Conservation (phyloP, 1,284 basidiomycete species). For the Rhizopogon hawkerae region DNA sequence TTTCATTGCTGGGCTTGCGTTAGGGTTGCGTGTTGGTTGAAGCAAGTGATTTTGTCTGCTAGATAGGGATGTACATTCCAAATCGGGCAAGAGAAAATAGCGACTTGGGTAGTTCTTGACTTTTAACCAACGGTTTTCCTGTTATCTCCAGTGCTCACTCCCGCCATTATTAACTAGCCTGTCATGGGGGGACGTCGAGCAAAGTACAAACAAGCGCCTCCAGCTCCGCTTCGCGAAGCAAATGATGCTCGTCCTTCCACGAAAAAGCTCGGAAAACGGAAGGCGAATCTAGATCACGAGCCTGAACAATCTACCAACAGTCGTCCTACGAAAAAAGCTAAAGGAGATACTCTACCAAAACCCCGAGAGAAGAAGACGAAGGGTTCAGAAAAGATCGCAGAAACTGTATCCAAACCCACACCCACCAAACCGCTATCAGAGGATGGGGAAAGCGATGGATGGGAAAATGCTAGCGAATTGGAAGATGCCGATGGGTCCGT, state of each 20-base stretch:
- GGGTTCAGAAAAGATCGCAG: slow-evolving; percentile 14
- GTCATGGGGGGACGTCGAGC: slow-evolving; percentile 63
- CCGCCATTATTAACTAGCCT: slow-evolving; percentile 2
- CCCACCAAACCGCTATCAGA: slow-evolving; percentile 21
- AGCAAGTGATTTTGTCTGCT: not conserved
- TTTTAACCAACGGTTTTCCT: not conserved
- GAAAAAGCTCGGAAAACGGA: slow-evolving; percentile 66
- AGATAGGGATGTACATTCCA: slow-evolving; percentile 9
- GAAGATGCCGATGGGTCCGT: slow-evolving; percentile 35
- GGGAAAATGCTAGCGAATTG: slow-evolving; percentile 56
- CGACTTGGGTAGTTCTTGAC: no score
- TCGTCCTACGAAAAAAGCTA: slow-evolving; percentile 50
- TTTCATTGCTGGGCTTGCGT: slow-evolving; percentile 61
- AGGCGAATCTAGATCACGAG: slow-evolving; percentile 47
- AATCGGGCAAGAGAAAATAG: slow-evolving; percentile 17
- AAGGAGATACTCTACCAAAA: slow-evolving; percentile 26
- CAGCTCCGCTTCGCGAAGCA: slow-evolving; percentile 49
- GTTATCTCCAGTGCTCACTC: not conserved
- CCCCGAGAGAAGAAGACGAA: slow-evolving; percentile 19
- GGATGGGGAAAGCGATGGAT: slow-evolving; percentile 38
- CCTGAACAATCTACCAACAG: slow-evolving; percentile 24
- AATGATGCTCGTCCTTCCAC: slow-evolving; percentile 27
- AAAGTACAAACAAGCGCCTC: slow-evolving; percentile 83
- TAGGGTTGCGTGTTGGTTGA: slow-evolving; percentile 62
- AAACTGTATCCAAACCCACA: slow-evolving; percentile 8